Conservation (phyloP, 2,329 filamentous ascomycete species). For the Fusarium circinatum region DNA sequence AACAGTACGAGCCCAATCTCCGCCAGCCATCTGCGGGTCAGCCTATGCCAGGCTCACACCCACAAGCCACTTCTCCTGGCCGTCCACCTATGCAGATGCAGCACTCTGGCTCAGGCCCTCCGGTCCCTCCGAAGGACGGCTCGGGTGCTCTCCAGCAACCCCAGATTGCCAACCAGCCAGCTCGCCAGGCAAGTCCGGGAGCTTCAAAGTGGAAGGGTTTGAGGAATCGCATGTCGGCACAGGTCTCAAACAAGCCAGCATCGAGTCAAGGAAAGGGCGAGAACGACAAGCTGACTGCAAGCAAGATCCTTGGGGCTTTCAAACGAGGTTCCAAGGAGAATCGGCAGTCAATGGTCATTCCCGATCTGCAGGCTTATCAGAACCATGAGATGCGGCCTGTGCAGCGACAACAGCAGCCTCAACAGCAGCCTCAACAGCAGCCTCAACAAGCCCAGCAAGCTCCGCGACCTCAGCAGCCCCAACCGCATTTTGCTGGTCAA, state of each 20-base stretch:
- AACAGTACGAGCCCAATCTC: conserved; percentile 21
- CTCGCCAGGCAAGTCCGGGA: conserved; percentile 33
- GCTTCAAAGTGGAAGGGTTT: conserved; percentile 50
- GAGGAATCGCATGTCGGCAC: conserved; percentile 47
- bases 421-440: conserved; percentile 14
- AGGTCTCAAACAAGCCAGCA: conserved; percentile 38
- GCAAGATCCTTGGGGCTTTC: conserved; percentile 47
- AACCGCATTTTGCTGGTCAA: conserved; percentile 21
- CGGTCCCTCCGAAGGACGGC: conserved; percentile 28
- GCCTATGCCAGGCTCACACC: conserved; percentile 14
- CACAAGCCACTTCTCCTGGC: conserved; percentile 20
- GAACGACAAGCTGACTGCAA: conserved; percentile 37
- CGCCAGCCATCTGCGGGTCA: conserved; percentile 11
- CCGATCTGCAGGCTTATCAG: conserved; percentile 29
- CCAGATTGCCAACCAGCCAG: conserved; percentile 11
- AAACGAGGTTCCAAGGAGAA: conserved; percentile 46
- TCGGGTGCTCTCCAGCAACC: conserved; percentile 8
- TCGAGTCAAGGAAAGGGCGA: conserved; percentile 34
- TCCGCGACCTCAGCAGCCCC: conserved; percentile 9
- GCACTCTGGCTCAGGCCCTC: conserved; percentile 1
- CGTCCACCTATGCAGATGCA: conserved; percentile 34
- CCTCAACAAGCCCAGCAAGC: neutral
- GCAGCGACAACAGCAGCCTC: conserved; percentile 21
- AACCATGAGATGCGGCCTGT: conserved; percentile 32
- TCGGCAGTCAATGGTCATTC: conserved; percentile 34